Percentiles rank a stretch among this genome's conserved stretches.
Evolutionary conservation across 257 asterid genomes (phyloP).

Genomic region (Nicotiana benthamiana): DNA sequence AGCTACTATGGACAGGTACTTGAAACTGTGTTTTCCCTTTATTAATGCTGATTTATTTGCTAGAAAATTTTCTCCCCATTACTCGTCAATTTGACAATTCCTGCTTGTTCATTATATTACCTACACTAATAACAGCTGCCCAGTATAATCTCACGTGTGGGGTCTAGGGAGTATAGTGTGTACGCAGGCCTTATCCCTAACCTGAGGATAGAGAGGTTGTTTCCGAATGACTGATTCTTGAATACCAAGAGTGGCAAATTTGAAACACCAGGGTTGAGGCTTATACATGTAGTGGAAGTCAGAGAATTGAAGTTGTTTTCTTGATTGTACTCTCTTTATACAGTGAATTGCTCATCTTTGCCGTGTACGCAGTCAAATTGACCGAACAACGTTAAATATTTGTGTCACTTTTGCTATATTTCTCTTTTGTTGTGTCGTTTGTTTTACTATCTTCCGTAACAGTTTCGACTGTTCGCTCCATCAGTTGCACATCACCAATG

Average conservation of each 20-base stretch:
- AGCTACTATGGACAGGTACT: slow-evolving; percentile 58
- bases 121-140: too few species aligned
- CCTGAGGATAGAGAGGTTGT: too few species aligned
- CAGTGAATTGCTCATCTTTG: too few species aligned
- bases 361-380: too few species aligned
- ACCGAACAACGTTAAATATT: too few species aligned
- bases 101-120: not conserved
- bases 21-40: not conserved
- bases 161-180: too few species aligned
- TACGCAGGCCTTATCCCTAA: too few species aligned
- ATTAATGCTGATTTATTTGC: not conserved
- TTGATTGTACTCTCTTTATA: not conserved
- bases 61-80: not conserved
- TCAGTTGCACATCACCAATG: not conserved
- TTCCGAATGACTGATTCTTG: not conserved
- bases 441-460: too few species aligned
- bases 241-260: not conserved
- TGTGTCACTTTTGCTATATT: too few species aligned
- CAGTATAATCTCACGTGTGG: too few species aligned
- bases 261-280: not conserved
- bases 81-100: not conserved
- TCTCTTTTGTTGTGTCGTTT: too few species aligned
- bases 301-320: too few species aligned
- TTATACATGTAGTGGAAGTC: not conserved
- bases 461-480: not conserved